Base-by-base conservation (phyloP, 2,329 filamentous ascomycete species). In the Gliomastix tumulicola region DNA sequence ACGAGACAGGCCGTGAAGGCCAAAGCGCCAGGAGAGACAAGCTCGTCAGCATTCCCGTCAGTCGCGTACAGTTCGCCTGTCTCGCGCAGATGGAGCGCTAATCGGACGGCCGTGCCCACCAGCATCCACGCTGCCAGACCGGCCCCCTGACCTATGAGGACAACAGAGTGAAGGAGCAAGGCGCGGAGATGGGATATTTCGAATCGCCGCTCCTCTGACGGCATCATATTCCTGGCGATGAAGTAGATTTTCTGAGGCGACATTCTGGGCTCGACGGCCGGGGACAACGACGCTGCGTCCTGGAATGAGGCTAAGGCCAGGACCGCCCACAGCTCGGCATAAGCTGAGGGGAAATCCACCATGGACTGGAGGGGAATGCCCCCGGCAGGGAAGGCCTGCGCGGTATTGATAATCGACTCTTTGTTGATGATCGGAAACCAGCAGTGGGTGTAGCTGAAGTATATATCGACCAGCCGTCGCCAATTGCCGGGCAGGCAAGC, bases 361-460 rank as follows among this genome's bases (percentile, higher is more conserved):
- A 51, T n/a, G n/a, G n/a, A n/a, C n/a, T n/a, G 45, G n/a, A 45
- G 35, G 4, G 50, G 50, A 30, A 55, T 50, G 34, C 47, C 68
- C 39, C 50, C 57, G 19, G 44, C 32, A 19, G 59, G 49, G 21
- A 74, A 76, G 7, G 55, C 52, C 27, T 63, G 56, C 1, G 60
- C 72, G 40, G 53, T 65, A 39, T 47, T 66, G 34, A 82, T 61
- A 5, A 85, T 62, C 30, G 72, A 69, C 34, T 82, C 73, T 43
- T 79, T 82, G 44, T 87, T 79, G 10, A 82, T 65, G 19, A 89
- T 78, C 0, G 84, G 84, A 19, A 89, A 68, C 84, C 84, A 89
- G 36, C 74, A 78, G 52, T 88, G 82, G 0, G 80, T 85, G 47
- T 85, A 86, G 2, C 82, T 75, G 41, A 86, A 84, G 52, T 87